A percentile compares a stretch with the other conserved stretches of the same genome.
These are phyloP conservation scores for Zymoseptoria pseudotritici DNA, from an alignment of 2,329 filamentous ascomycete species.

Conservation along the genomic window DNA sequence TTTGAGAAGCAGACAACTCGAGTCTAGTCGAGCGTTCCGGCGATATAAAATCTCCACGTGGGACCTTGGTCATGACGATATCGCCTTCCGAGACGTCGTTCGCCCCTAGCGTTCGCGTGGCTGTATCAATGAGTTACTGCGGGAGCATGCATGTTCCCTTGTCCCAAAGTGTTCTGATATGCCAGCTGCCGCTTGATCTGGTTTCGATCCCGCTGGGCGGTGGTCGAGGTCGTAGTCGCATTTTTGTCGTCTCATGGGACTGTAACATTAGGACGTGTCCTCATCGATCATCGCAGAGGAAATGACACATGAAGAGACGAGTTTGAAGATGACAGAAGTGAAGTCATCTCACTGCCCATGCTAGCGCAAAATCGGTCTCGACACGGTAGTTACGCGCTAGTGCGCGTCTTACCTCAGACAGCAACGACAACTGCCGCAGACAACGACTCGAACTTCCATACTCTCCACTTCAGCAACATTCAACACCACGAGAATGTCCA, in stretches of 20 bases:
- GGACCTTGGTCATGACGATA: background rate
- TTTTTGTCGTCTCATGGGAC: too few species aligned
- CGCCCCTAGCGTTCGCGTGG: background rate
- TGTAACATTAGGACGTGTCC: too few species aligned
- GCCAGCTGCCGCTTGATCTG: background rate
- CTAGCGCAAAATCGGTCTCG: too few species aligned
- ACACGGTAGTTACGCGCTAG: background rate
- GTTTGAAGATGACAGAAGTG: too few species aligned
- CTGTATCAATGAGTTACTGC: background rate
- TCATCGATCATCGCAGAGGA: too few species aligned
- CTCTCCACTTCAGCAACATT: conserved; percentile 2
- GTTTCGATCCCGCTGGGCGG: too few species aligned
- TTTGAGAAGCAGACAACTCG: too few species aligned
- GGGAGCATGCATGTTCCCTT: background rate
- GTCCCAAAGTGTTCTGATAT: background rate
- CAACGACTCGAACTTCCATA: background rate
- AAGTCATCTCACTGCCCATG: too few species aligned
- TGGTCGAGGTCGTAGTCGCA: too few species aligned
- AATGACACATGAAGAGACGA: too few species aligned
- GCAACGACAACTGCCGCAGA: background rate
- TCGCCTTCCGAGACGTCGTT: background rate
- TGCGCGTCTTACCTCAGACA: background rate
- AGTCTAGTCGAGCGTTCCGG: background rate
- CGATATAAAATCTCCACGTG: background rate
- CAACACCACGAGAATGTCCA: conserved; percentile 11